phyloP scores from a whole-genome alignment of 2,329 filamentous ascomycete species.

The Aotearoamyces nothofagi region DNA sequence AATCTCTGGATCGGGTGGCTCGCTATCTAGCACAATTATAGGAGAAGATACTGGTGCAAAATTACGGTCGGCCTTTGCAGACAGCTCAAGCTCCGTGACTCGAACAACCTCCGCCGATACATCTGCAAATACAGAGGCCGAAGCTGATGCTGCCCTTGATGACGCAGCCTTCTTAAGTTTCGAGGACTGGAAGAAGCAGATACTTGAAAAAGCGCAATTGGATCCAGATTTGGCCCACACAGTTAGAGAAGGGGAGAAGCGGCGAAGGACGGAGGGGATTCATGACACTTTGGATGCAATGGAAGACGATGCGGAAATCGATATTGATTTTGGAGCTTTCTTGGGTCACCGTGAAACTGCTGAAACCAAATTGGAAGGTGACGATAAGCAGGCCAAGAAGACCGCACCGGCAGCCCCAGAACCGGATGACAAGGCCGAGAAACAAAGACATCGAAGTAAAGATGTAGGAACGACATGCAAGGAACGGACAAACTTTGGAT shows the following conservation, averaged over 20 bases:
- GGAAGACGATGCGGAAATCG: conserved; percentile 84
- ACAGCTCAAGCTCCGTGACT: no score
- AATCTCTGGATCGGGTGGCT: no score
- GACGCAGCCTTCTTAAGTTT: conserved; percentile 86
- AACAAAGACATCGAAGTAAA: conserved; percentile 49
- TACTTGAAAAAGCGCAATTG: conserved; percentile 73
- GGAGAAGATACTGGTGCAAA: no score
- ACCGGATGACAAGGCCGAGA: conserved; percentile 13
- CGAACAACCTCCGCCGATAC: background rate
- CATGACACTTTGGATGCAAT: conserved; percentile 62
- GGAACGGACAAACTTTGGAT: conserved; percentile 93
- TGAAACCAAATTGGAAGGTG: conserved; percentile 8
- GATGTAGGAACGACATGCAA: conserved; percentile 97
- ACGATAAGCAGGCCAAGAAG: conserved; percentile 11
- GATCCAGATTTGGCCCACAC: conserved; percentile 45
- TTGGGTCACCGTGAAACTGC: conserved; percentile 21
- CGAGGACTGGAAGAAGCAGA: conserved; percentile 95
- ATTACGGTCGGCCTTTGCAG: no score
- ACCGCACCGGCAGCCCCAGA: conserved; percentile 15
- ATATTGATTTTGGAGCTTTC: conserved; percentile 54
- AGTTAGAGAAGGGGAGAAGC: conserved; percentile 30
- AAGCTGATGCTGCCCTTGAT: conserved; percentile 7
- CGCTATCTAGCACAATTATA: no score
- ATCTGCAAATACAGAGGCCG: conserved; percentile 6
- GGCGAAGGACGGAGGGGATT: conserved; percentile 35